These are phyloP conservation scores for Syzygium syzygioides DNA, from an alignment of 441 rosid species.

Conservation along the genomic window DNA sequence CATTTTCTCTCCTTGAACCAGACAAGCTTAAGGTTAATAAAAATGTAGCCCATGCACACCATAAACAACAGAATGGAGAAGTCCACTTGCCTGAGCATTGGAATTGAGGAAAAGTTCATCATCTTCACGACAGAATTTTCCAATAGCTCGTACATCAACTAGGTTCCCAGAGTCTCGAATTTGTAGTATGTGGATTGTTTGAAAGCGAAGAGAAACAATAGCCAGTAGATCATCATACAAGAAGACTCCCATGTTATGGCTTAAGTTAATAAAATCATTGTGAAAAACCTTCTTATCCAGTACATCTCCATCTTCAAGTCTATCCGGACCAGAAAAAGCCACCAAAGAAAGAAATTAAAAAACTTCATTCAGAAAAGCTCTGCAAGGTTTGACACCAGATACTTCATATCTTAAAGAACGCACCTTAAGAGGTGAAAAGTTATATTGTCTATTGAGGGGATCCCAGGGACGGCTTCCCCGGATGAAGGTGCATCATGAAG, in stretches of 20 bases:
- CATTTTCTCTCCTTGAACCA: not conserved
- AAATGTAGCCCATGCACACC: not conserved
- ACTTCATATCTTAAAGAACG: constrained; percentile 1
- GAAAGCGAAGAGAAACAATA: constrained; percentile 77
- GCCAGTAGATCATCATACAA: constrained; percentile 90
- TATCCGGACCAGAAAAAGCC: constrained; percentile 8
- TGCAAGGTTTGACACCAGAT: not conserved
- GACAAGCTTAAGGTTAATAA: not conserved
- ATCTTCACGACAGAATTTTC: constrained; percentile 80
- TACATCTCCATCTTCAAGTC: constrained; percentile 78
- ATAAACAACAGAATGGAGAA: not conserved
- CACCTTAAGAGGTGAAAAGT: constrained; percentile 80
- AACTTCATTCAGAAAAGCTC: not conserved
- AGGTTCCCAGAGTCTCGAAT: constrained; percentile 87
- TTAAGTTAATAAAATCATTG: constrained; percentile 75
- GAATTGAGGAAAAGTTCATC: constrained; percentile 91
- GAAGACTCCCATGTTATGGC: constrained; percentile 78
- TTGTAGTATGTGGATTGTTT: constrained; percentile 83
- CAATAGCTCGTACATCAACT: constrained; percentile 86
- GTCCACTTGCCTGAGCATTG: constrained; percentile 55
- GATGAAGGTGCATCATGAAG: constrained; percentile 69
- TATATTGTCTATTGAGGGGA: constrained; percentile 82
- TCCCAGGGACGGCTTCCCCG: constrained; percentile 73
- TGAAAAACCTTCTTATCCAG: constrained; percentile 80
- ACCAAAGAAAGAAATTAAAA: not conserved